These are phyloP conservation scores for Scalesia atractyloides DNA, from an alignment of 129 eudicot genomes.

Conservation along the genomic window DNA sequence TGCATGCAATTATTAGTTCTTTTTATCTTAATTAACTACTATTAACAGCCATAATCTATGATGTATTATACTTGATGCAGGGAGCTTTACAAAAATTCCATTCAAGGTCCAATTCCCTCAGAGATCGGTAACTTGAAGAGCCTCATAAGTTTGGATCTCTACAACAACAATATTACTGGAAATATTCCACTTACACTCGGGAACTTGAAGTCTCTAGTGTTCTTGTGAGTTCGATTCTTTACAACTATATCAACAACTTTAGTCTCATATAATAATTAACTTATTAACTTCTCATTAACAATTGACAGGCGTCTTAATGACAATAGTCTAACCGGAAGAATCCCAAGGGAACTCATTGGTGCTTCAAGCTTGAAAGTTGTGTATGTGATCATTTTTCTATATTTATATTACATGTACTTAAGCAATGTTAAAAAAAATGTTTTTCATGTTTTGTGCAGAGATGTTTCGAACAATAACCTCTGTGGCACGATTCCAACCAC, in stretches of 20 bases:
- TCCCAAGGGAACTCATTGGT: slow-evolving; percentile 65
- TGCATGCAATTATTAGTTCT: neutral
- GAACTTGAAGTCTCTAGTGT: slow-evolving; percentile 74
- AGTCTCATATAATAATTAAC: neutral
- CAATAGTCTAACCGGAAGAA: slow-evolving; percentile 66
- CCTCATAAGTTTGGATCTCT: slow-evolving; percentile 86
- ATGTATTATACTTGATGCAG: slow-evolving; percentile 39
- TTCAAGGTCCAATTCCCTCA: slow-evolving; percentile 77
- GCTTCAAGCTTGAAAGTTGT: slow-evolving; percentile 88
- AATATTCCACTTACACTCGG: slow-evolving; percentile 82
- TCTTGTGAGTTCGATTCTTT: slow-evolving; percentile 69
- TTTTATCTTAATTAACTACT: neutral
- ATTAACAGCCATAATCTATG: slow-evolving; percentile 3
- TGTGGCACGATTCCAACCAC: slow-evolving; percentile 88
- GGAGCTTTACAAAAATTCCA: slow-evolving; percentile 87
- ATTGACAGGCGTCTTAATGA: slow-evolving; percentile 84
- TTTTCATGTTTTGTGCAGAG: slow-evolving; percentile 53
- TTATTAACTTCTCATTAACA: slow-evolving; percentile 18
- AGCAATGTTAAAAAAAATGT: slow-evolving; percentile 4
- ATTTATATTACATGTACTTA: neutral
- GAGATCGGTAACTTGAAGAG: slow-evolving; percentile 92
- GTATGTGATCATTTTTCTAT: slow-evolving; percentile 53
- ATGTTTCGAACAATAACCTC: slow-evolving; percentile 78
- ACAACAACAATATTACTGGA: slow-evolving; percentile 88
- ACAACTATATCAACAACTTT: neutral